Percentiles rank a stretch among this genome's conserved stretches.
Conservation (phyloP, 2,329 filamentous ascomycete species). For the Epichloe sibirici region DNA sequence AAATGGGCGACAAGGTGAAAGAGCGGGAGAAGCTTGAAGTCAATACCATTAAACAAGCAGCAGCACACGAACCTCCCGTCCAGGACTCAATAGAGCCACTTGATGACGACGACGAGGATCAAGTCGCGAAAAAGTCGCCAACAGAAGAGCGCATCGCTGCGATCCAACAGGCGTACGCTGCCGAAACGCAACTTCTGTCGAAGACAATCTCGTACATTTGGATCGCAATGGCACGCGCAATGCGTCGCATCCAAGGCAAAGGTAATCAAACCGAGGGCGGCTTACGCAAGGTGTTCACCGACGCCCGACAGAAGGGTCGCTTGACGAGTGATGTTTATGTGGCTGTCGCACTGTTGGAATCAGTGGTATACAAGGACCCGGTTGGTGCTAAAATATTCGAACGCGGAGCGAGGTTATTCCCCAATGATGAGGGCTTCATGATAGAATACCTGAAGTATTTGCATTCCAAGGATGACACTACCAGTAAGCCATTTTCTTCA, state of each 20-base stretch:
- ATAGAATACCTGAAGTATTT: slow-evolving; percentile 94
- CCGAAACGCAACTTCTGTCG: slow-evolving; percentile 64
- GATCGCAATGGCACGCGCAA: slow-evolving; percentile 88
- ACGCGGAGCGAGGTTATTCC: slow-evolving; percentile 83
- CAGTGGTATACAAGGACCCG: slow-evolving; percentile 88
- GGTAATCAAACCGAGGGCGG: slow-evolving; percentile 55
- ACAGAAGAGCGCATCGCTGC: slow-evolving; percentile 53
- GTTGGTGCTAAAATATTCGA: slow-evolving; percentile 94
- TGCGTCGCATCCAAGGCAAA: slow-evolving; percentile 87
- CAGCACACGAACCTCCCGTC: slow-evolving; percentile 23
- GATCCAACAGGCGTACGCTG: slow-evolving; percentile 54
- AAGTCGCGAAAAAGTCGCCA: slow-evolving; percentile 34
- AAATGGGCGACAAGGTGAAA: slow-evolving; percentile 62
- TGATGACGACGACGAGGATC: slow-evolving; percentile 38
- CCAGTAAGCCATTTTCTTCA: slow-evolving; percentile 49
- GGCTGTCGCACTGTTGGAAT: slow-evolving; percentile 83
- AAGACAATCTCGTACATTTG: slow-evolving; percentile 84
- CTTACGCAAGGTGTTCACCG: slow-evolving; percentile 76
- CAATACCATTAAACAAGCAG: slow-evolving; percentile 42
- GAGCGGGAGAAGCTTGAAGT: slow-evolving; percentile 48
- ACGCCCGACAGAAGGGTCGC: slow-evolving; percentile 76
- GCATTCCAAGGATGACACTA: slow-evolving; percentile 82
- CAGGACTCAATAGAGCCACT: slow-evolving; percentile 29
- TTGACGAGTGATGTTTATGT: slow-evolving; percentile 93
- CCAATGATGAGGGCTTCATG: slow-evolving; percentile 85